Percentiles rank a stretch among this genome's conserved stretches.
These are phyloP conservation scores for Microsporum canis DNA, from an alignment of 2,329 filamentous ascomycete genomes.

Conservation along the genomic window DNA sequence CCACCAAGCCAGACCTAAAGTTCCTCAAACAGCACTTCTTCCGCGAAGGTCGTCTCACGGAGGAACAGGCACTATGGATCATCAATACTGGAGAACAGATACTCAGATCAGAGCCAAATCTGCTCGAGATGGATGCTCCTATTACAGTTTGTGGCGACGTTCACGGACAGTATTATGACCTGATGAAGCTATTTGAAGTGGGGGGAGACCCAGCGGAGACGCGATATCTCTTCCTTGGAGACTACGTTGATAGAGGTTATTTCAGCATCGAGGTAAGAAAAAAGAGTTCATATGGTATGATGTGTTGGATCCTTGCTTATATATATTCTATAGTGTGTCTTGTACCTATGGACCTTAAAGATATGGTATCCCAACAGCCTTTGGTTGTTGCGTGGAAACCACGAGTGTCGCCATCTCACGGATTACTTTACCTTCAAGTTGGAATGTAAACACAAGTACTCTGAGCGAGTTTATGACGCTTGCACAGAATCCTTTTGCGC, in stretches of 20 bases:
- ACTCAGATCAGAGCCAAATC: constrained; percentile 79
- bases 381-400: constrained; percentile 94
- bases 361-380: constrained; percentile 98
- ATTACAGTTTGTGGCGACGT: constrained; percentile 98
- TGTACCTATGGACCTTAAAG: constrained; percentile 96
- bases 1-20: constrained; percentile 76
- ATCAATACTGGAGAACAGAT: constrained; percentile 79
- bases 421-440: constrained; percentile 99
- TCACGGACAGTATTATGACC: constrained; percentile 96
- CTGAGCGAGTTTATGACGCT: constrained; percentile 86
- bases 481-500: constrained; percentile 98
- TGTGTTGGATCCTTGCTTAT: constrained; percentile 21
- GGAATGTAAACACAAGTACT: constrained; percentile 99
- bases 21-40: constrained; percentile 99
- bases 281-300: background rate
- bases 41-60: constrained; percentile 87
- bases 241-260: constrained; percentile 97
- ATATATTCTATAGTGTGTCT: constrained; percentile 54
- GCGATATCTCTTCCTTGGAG: constrained; percentile 89
- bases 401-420: constrained; percentile 96
- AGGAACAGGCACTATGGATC: constrained; percentile 96
- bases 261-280: constrained; percentile 78
- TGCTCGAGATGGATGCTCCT: constrained; percentile 97
- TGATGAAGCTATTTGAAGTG: constrained; percentile 99
- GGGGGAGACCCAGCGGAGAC: constrained; percentile 95